A percentile compares a stretch with the other conserved stretches of the same genome.
Evolutionary conservation across 208 protist species (phyloP).

Genomic region (Leishmania turanica): DNA sequence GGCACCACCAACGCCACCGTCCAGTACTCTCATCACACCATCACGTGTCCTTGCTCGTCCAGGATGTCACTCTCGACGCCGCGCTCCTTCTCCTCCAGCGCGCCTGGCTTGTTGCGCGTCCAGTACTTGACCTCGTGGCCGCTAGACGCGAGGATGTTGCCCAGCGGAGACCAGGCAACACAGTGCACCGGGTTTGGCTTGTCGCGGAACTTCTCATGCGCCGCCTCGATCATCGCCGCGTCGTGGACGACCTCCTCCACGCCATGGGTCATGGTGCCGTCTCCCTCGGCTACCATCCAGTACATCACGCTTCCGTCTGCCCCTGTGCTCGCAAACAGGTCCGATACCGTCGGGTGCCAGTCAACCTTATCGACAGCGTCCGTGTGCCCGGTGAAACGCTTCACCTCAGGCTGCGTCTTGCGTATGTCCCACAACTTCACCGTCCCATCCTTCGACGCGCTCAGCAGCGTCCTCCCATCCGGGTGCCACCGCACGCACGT

Average conservation of each 20-base stretch:
- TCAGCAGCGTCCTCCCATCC: conserved; percentile 74
- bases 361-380: conserved; percentile 73
- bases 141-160: conserved; percentile 80
- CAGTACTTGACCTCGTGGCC: conserved; percentile 88
- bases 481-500: conserved; percentile 89
- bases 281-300: conserved; percentile 83
- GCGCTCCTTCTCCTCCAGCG: conserved; percentile 82
- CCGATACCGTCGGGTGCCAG: conserved; percentile 78
- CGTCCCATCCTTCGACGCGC: conserved; percentile 75
- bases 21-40: neutral
- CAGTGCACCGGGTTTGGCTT: conserved; percentile 77
- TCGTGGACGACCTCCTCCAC: conserved; percentile 61
- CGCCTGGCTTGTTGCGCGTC: conserved; percentile 85
- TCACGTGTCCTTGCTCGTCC: conserved; percentile 32
- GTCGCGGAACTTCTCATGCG: conserved; percentile 83
- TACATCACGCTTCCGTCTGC: conserved; percentile 81
- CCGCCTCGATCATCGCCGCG: conserved; percentile 68
- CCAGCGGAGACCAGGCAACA: conserved; percentile 82
- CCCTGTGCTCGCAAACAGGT: conserved; percentile 80
- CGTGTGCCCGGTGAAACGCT: conserved; percentile 77
- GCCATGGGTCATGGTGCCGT: conserved; percentile 63
- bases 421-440: conserved; percentile 90
- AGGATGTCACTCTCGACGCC: conserved; percentile 74
- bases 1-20: neutral
- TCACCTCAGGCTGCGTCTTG: conserved; percentile 72